Evolutionary conservation across 2,329 filamentous ascomycete genomes (phyloP), one percentile per base, ranked within the genome.

Genomic region (Fusarium succisae): DNA sequence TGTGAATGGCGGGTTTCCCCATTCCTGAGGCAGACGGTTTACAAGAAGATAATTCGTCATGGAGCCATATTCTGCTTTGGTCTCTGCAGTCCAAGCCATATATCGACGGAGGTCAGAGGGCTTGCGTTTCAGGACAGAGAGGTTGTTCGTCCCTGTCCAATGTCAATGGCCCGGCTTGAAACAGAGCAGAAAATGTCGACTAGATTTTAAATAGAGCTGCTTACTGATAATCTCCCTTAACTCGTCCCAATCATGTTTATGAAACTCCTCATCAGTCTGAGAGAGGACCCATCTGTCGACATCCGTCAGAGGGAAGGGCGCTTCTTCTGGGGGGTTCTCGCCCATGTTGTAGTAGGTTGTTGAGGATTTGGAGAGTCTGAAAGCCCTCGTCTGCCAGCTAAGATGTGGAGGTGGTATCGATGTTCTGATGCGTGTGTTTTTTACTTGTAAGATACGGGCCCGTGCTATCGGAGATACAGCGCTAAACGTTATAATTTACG

Each of bases 91-190:
- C 88, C 92, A 98, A 79, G 91, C 86, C 77, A 96, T 91, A 80
- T 98, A 98, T 45, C 89, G 88, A 60, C 93, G 88, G 69, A 98
- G 86, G 76, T 97, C 93, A 32, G 92, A 95, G 3, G 96, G 95
- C 66, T 91, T 90, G 43, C 96, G 89, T 80, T 94, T 94, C 76
- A 98, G 92, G 30, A 89, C 86, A 71, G 93, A 90, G 68, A 98
- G 91, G 41, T 92, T 84, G 78, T 91, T 91, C 59, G 80, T 83
- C 58, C 82, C 85, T 90, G 45, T 26, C 38, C 24, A 9, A 38
- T 66, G 59, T 80, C 47, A 79, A 69, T 69, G 47, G 39, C 47
- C 50, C 24, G 15, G 30, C 38, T 50, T 35, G 41, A 37, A 58
- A 41, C n/a, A 60, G 56, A 48, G 30, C 24, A 39, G 24, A 47